Base-by-base conservation (phyloP, 768 basidiomycete genomes). In the Serendipita sp. region DNA sequence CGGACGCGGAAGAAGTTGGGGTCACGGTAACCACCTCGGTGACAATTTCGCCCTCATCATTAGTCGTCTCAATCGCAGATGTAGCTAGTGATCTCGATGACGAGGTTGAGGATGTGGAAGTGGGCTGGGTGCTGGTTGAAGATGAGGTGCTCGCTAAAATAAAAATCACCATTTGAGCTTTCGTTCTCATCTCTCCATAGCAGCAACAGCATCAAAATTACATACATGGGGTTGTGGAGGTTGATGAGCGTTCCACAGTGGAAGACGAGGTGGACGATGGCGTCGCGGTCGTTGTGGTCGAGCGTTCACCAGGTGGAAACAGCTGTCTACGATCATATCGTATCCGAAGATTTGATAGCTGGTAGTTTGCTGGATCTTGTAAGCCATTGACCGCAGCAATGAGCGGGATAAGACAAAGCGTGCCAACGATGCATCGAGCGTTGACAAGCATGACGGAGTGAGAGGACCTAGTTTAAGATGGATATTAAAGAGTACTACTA, bases 211-310 rank as follows among this genome's bases (percentile, higher is more conserved):
- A 48, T 20, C 26, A n/a, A n/a, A n/a, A n/a, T n/a, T n/a, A 48
- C 45, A 28, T 48, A 48, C 45, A 73, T 66, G 43, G 73, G 69
- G 38, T 71, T 66, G 28, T 68, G 65, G 33, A 68, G 64, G 60
- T 72, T 70, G 26, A 63, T 64, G 34, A 60, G 33, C n/a, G 71
- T 67, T 53, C 74, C 68, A 41, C 71, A 64, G 44, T 69, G 64
- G 48, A 69, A 64, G 56, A 69, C 67, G 22, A 62, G 60, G 61
- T 64, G 66, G 61, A 70, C 69, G 68, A 70, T 65, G 61, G 67
- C 66, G 58, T 68, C 68, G 67, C 69, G 71, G 44, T 65, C 64
- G 31, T 72, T 41, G 70, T 58, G 7, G 58, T 50, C 20, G 62
- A 14, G 11, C 13, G 28, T 50, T 38, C 38, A 7, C 7, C 7